Evolutionary conservation across 1,139 yeast genomes (phyloP).

Genomic region (Diutina ranongensis): DNA sequence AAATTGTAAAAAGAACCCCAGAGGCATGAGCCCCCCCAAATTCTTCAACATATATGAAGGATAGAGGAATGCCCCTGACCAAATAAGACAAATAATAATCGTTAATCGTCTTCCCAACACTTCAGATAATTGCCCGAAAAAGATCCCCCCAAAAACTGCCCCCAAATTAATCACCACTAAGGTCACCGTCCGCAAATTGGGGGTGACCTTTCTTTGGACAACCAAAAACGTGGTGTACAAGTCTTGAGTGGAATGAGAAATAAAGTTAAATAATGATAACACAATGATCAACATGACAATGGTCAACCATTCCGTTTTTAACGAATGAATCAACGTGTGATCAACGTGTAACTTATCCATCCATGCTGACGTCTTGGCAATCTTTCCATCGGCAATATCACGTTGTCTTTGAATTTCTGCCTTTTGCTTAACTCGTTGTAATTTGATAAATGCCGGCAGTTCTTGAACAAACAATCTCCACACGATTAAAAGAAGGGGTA

Average conservation of each 20-base stretch:
- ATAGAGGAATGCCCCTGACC: slow-evolving; percentile 56
- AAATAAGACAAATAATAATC: slow-evolving; percentile 40
- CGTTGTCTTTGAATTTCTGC: background rate
- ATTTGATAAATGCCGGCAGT: background rate
- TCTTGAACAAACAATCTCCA: slow-evolving; percentile 20
- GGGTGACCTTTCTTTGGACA: slow-evolving; percentile 38
- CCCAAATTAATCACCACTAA: slow-evolving; percentile 63
- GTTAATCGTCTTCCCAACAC: slow-evolving; percentile 51
- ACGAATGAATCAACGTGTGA: slow-evolving; percentile 9
- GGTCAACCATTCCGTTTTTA: slow-evolving; percentile 32
- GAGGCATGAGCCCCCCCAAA: slow-evolving; percentile 50
- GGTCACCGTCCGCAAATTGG: slow-evolving; percentile 49
- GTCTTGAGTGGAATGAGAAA: slow-evolving; percentile 69
- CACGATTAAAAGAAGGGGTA: slow-evolving; percentile 42
- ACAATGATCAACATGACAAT: slow-evolving; percentile 32
- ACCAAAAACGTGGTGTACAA: slow-evolving; percentile 55
- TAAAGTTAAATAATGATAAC: slow-evolving; percentile 43
- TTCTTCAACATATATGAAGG: slow-evolving; percentile 59
- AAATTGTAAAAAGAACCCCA: slow-evolving; percentile 68
- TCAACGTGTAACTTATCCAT: slow-evolving; percentile 3
- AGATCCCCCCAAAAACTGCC: slow-evolving; percentile 54
- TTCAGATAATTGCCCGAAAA: slow-evolving; percentile 49
- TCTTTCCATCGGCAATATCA: slow-evolving; percentile 2
- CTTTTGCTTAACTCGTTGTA: background rate
- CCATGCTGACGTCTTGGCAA: background rate